Percentiles rank a stretch among this genome's conserved stretches.
Conservation (phyloP, 2,329 filamentous ascomycete genomes). For the Chaetomium globosum region DNA sequence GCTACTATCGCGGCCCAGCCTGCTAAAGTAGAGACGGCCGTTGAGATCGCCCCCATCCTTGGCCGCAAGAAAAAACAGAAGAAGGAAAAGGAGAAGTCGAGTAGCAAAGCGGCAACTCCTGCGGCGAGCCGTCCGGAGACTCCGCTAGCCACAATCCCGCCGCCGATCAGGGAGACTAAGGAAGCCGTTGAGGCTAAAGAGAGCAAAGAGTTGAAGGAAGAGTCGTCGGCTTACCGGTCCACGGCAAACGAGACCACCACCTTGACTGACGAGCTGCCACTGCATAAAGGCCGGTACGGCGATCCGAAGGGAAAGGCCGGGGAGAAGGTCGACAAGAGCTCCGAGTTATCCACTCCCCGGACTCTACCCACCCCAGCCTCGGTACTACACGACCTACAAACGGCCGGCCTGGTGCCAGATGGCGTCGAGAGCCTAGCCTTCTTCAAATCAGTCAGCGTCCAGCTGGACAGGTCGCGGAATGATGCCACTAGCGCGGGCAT, state of each 20-base stretch:
- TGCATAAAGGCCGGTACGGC: conserved; percentile 32
- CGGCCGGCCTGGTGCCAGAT: conserved; percentile 42
- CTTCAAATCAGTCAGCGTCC: conserved; percentile 44
- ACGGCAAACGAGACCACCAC: conserved; percentile 39
- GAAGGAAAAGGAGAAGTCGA: conserved; percentile 62
- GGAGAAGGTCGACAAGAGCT: conserved; percentile 19
- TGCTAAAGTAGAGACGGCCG: conserved; percentile 55
- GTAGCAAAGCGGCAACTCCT: conserved; percentile 34
- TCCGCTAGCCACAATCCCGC: conserved; percentile 28
- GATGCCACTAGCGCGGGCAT: conserved; percentile 26
- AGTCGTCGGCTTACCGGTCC: conserved; percentile 38
- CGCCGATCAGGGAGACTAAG: conserved; percentile 28
- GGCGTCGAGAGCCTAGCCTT: conserved; percentile 45
- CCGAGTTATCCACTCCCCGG: conserved; percentile 23
- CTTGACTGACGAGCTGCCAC: conserved; percentile 34
- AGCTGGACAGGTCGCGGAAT: conserved; percentile 42
- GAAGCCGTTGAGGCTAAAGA: conserved; percentile 25
- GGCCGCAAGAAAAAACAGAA: conserved; percentile 85
- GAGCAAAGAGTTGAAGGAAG: conserved; percentile 32
- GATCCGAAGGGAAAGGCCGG: conserved; percentile 39
- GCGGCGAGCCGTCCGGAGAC: conserved; percentile 37
- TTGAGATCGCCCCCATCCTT: conserved; percentile 69
- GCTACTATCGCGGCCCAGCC: conserved; percentile 54
- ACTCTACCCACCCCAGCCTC: conserved; percentile 41
- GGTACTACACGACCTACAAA: conserved; percentile 46